A percentile compares a stretch with the other conserved stretches of the same genome.
Conservation (phyloP, 2,329 filamentous ascomycete genomes). For the Lachnellula arida region DNA sequence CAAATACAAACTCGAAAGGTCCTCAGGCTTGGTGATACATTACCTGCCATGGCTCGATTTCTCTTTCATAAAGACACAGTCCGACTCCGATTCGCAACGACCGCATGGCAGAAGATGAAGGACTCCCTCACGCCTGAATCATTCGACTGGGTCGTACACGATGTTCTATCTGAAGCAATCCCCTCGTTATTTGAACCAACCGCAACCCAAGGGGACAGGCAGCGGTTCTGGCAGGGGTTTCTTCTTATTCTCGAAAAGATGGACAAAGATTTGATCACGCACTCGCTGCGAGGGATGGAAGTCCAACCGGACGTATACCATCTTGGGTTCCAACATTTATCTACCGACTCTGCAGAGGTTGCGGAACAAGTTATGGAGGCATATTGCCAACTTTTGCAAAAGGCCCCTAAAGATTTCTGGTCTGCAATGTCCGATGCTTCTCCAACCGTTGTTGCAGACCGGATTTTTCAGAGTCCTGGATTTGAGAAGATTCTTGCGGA, state of each 20-base stretch:
- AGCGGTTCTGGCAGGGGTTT: conserved; percentile 76
- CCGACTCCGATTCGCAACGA: conserved; percentile 60
- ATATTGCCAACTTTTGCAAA: conserved; percentile 66
- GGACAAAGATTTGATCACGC: conserved; percentile 68
- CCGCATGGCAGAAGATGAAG: conserved; percentile 63
- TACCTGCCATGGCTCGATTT: conserved; percentile 81
- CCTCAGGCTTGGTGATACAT: conserved; percentile 69
- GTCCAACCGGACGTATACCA: conserved; percentile 68
- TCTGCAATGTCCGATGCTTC: conserved; percentile 78
- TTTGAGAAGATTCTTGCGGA: conserved; percentile 58
- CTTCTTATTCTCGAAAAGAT: conserved; percentile 69
- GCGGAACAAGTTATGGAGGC: conserved; percentile 66
- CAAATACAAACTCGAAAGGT: conserved; percentile 73
- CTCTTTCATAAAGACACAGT: conserved; percentile 68
- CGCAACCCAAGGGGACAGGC: conserved; percentile 48
- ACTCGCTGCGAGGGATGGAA: conserved; percentile 75
- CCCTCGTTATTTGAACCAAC: conserved; percentile 52
- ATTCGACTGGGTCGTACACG: conserved; percentile 83
- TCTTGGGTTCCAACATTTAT: conserved; percentile 53
- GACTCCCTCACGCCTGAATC: conserved; percentile 63
- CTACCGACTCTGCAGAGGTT: conserved; percentile 47
- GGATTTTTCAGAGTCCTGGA: conserved; percentile 69
- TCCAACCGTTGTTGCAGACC: conserved; percentile 75
- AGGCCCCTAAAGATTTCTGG: conserved; percentile 80
- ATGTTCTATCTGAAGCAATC: conserved; percentile 65